Base-by-base conservation (phyloP, 192 early-diverging fungal genomes). In the Backusella luteola region DNA sequence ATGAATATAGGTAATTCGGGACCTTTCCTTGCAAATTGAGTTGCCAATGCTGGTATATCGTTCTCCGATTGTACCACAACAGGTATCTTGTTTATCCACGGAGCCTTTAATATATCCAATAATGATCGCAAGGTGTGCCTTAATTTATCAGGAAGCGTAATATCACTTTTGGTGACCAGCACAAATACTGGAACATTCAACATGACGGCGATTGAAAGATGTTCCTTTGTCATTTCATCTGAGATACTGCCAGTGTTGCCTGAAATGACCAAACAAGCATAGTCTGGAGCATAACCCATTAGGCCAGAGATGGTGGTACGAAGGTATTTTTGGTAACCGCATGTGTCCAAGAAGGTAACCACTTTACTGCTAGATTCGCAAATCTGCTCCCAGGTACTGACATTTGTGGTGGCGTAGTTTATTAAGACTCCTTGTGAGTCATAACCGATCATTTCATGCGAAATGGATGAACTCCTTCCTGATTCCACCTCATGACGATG, bases 301-400 rank as follows among this genome's bases (percentile, higher is more conserved):
- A 98, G 87, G n/a, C 93, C 96, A 59, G 94, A 90, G 3, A 95
- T 93, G 17, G 96, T 98, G 2, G 96, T 98, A 63, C 94, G 93
- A 23, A 96, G 82, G 73, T 96, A 96, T 76, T 94, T 94, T 17
- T 92, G 90, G 70, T 96, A 92, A 5, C 96, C 96, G 74, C 95
- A 96, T 2, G 96, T 92, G 74, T 98, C 96, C 6, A 96, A 85
- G 53, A 98, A 89, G 8, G 94, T 94, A 0, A 96, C 87, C 0
- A 96, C 89, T 77, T 96, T 96, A 19, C 84, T 88, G 4, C 93
- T 90, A 7, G 84, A 80, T 67, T 84, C 84, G 76, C 90, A 93
- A 26, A 98, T 93, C 44, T 97, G 92, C 79, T 96, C 95, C 92
- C 92, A 94, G 15, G 89, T 86, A 76, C 80, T 74, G 36, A 81